Evolutionary conservation across 2,329 filamentous ascomycete species (phyloP).

Genomic region (Pseudogymnoascus sp.): DNA sequence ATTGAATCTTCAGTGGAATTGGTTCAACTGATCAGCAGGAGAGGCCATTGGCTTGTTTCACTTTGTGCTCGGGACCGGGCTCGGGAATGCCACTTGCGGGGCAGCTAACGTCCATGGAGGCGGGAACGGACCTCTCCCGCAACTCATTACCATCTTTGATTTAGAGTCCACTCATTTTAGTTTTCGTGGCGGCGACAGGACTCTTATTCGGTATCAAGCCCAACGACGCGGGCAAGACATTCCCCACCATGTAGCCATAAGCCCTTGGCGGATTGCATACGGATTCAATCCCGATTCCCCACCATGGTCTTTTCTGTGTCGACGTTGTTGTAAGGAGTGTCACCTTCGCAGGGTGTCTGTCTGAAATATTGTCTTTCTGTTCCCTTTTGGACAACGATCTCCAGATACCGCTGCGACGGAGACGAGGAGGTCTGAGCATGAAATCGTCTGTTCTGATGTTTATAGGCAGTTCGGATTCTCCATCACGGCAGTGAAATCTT

Average conservation of each 20-base stretch:
- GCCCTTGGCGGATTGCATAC: background rate
- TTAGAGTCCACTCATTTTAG: background rate
- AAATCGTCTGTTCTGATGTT: constrained; percentile 7
- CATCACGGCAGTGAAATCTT: background rate
- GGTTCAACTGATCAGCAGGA: background rate
- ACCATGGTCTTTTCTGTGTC: background rate
- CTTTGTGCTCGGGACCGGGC: background rate
- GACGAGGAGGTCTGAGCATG: background rate
- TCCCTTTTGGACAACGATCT: constrained; percentile 1
- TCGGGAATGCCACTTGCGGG: background rate
- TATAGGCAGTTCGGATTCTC: constrained; percentile 1
- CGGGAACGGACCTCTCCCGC: background rate
- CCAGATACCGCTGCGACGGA: background rate
- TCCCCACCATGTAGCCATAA: background rate
- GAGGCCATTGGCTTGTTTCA: background rate
- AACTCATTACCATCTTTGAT: background rate
- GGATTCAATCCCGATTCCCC: constrained; percentile 2
- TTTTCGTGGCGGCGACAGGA: background rate
- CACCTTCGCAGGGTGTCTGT: background rate
- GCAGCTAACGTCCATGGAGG: background rate
- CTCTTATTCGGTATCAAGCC: background rate
- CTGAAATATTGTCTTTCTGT: constrained; percentile 5
- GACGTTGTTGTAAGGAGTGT: background rate
- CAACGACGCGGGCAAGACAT: background rate
- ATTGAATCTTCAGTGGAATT: background rate